A percentile compares a stretch with the other conserved stretches of the same genome.
Evolutionary conservation across 2,329 filamentous ascomycete genomes (phyloP).

Genomic region (Xylariales sp.): DNA sequence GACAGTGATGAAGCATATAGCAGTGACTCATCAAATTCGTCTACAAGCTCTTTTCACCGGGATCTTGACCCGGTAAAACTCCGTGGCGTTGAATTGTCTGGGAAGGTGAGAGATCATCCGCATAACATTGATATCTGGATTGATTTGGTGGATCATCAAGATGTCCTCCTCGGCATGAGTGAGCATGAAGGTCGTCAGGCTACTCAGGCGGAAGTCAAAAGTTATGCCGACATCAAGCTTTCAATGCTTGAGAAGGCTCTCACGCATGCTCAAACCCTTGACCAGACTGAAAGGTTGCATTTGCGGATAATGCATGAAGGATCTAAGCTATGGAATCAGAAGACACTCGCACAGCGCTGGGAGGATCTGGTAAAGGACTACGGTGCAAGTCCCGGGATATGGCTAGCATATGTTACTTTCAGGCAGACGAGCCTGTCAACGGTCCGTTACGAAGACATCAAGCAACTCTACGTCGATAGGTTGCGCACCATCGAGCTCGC

Average conservation of each 20-base stretch:
- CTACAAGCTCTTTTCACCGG: conserved; percentile 31
- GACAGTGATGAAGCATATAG: conserved; percentile 47
- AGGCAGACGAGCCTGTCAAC: conserved; percentile 62
- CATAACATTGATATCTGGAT: conserved; percentile 70
- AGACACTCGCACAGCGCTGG: conserved; percentile 62
- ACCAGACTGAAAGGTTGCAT: conserved; percentile 56
- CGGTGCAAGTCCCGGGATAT: conserved; percentile 58
- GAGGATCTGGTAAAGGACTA: conserved; percentile 51
- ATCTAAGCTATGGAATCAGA: conserved; percentile 64
- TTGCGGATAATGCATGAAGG: conserved; percentile 71
- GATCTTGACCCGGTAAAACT: conserved; percentile 41
- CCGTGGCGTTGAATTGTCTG: conserved; percentile 58
- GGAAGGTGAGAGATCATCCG: conserved; percentile 60
- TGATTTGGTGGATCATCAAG: conserved; percentile 73
- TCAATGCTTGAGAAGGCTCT: conserved; percentile 77
- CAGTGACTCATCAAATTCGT: conserved; percentile 38
- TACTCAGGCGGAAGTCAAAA: conserved; percentile 58
- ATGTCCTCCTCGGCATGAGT: conserved; percentile 54
- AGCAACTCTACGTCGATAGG: conserved; percentile 54
- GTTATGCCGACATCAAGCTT: conserved; percentile 74
- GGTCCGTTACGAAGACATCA: conserved; percentile 66
- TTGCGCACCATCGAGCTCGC: conserved; percentile 34
- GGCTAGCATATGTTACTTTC: conserved; percentile 70
- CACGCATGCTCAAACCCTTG: conserved; percentile 40
- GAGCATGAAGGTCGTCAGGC: conserved; percentile 39